phyloP scores from a whole-genome alignment of 2,329 filamentous ascomycete species.

The Harringtonia lauricola region DNA sequence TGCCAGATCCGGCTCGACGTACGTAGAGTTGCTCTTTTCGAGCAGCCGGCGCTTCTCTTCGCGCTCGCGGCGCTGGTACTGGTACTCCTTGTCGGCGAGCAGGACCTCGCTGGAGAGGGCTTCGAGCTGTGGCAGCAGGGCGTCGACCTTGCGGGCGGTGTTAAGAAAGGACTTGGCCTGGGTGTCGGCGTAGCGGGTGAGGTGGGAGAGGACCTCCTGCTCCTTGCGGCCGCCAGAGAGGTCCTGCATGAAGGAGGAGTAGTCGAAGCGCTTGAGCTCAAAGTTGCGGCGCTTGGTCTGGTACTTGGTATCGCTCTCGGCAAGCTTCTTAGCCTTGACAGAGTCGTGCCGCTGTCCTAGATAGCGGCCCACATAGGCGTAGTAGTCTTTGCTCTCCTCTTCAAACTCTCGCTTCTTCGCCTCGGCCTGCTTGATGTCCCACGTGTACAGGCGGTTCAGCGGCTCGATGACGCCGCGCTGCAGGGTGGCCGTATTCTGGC shows the following conservation, averaged over 20 bases:
- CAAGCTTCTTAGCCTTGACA: constrained; percentile 92
- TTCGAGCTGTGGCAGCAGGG: constrained; percentile 78
- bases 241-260: constrained; percentile 98
- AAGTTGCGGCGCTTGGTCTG: constrained; percentile 89
- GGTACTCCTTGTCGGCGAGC: constrained; percentile 91
- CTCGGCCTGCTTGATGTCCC: constrained; percentile 97
- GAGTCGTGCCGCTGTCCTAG: constrained; percentile 94
- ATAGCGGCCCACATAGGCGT: constrained; percentile 88
- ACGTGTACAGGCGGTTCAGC: constrained; percentile 78
- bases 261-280: constrained; percentile 95
- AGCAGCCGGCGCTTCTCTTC: constrained; percentile 87
- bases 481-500: constrained; percentile 70
- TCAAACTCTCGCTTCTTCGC: constrained; percentile 96
- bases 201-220: constrained; percentile 86
- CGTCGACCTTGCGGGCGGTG: constrained; percentile 79
- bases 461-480: constrained; percentile 94
- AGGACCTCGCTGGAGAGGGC: constrained; percentile 82
- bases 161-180: constrained; percentile 76
- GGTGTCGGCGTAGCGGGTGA: constrained; percentile 87
- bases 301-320: constrained; percentile 91
- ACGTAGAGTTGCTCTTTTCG: constrained; percentile 74
- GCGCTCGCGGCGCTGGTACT: constrained; percentile 86
- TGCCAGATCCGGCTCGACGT: constrained; percentile 52
- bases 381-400: constrained; percentile 97
- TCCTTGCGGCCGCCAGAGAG: constrained; percentile 98